These are phyloP conservation scores for Plenodomus tracheiphilus DNA, from an alignment of 2,329 filamentous ascomycete genomes.

Conservation along the genomic window DNA sequence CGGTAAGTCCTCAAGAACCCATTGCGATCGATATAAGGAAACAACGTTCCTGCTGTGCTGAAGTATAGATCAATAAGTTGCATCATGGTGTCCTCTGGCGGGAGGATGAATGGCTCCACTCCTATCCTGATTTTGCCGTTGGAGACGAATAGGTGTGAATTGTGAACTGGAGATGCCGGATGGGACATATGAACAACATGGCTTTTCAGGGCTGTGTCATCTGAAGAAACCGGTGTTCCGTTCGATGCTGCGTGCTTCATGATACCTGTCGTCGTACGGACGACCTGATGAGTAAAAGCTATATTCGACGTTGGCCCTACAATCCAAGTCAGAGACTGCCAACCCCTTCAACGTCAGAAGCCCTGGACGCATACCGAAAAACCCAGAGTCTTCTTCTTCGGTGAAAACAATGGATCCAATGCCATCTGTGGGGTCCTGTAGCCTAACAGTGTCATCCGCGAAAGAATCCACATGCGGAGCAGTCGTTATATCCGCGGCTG, in stretches of 20 bases:
- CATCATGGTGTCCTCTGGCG: constrained; percentile 32
- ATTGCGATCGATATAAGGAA: constrained; percentile 47
- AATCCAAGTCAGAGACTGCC: constrained; percentile 7
- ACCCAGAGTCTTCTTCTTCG: constrained; percentile 43
- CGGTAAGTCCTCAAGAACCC: constrained; percentile 43
- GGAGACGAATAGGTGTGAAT: constrained; percentile 1
- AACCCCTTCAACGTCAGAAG: background rate
- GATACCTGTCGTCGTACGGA: constrained; percentile 27
- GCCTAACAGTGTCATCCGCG: constrained; percentile 10
- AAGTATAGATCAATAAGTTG: constrained; percentile 45
- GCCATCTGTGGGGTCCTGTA: constrained; percentile 38
- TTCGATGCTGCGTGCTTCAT: constrained; percentile 2
- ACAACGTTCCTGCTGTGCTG: constrained; percentile 42
- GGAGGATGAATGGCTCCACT: constrained; percentile 35
- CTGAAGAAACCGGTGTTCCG: constrained; percentile 4
- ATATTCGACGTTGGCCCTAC: constrained; percentile 50
- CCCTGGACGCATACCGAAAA: constrained; percentile 35
- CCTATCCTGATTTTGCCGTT: constrained; percentile 10
- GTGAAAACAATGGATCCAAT: constrained; percentile 44
- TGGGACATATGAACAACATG: constrained; percentile 23
- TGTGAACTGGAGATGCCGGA: constrained; percentile 16
- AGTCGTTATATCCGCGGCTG: background rate
- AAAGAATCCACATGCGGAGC: background rate
- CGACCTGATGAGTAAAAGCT: constrained; percentile 46
- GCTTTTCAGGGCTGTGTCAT: constrained; percentile 14